Evolutionary conservation across 73 alveolate species (phyloP).

Genomic region (Paramecium pentaurelia): DNA sequence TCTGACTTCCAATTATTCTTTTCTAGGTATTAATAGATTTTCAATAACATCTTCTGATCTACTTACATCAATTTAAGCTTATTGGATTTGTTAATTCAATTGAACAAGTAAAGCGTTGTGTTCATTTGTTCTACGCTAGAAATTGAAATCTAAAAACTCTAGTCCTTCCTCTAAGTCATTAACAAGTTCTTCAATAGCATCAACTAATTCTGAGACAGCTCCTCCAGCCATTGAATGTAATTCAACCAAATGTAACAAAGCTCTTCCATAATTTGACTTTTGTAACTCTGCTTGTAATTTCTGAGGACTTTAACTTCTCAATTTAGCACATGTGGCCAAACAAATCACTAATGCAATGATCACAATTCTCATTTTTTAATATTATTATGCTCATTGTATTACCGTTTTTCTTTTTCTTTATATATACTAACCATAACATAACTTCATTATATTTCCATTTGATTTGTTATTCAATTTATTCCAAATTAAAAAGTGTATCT

Average conservation of each 20-base stretch:
- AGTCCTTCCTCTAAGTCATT: conserved; percentile 19
- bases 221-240: conserved; percentile 48
- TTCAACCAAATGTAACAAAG: conserved; percentile 29
- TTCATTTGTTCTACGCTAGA: conserved; percentile 40
- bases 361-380: not conserved
- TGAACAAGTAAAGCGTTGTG: not conserved
- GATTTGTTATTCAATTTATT: not conserved
- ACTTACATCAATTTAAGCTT: conserved; percentile 43
- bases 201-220: conserved; percentile 10
- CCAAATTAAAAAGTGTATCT: not conserved
- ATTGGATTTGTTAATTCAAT: not conserved
- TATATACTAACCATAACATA: not conserved
- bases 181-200: conserved; percentile 20
- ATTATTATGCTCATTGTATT: not conserved
- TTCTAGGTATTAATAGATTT: not conserved
- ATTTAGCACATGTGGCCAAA: not conserved
- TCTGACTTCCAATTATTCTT: not conserved
- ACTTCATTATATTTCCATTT: not conserved
- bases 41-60: conserved; percentile 28
- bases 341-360: not conserved
- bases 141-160: not conserved
- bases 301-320: conserved; percentile 15
- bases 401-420: not conserved
- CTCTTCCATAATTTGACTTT: conserved; percentile 44
- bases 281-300: conserved; percentile 19